phyloP scores from a whole-genome alignment of 768 basidiomycete genomes.

The Suillus brevipes region DNA sequence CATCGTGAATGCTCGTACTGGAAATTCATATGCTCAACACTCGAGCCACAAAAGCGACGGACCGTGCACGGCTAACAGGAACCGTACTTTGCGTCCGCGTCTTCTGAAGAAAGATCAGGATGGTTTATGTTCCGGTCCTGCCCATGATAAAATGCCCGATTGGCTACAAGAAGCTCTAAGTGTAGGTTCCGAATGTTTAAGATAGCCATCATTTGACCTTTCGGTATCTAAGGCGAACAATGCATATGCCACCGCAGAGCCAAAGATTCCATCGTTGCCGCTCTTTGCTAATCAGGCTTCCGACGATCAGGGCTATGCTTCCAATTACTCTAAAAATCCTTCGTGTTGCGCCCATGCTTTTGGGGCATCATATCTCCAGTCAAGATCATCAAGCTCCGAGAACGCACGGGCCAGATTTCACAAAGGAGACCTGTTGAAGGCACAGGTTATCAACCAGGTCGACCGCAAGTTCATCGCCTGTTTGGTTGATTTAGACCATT shows the following conservation, averaged over 20 bases:
- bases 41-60: conserved; percentile 10
- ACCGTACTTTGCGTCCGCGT: conserved; percentile 19
- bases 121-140: conserved; percentile 13
- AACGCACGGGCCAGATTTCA: conserved; percentile 41
- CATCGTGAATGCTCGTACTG: conserved; percentile 65
- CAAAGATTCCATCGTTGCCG: conserved; percentile 43
- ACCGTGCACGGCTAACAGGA: conserved; percentile 11
- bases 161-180: conserved; percentile 67
- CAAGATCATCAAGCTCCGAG: conserved; percentile 13
- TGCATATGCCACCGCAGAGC: conserved; percentile 51
- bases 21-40: conserved; percentile 55
- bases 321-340: conserved; percentile 7
- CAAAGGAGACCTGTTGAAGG: conserved; percentile 54
- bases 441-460: conserved; percentile 76
- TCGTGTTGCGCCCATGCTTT: conserved; percentile 18
- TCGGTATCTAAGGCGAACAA: conserved; percentile 48
- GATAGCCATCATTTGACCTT: conserved; percentile 10
- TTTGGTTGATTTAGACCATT: conserved; percentile 38
- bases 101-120: conserved; percentile 6
- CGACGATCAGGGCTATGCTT: conserved; percentile 12
- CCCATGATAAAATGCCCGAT: conserved; percentile 40
- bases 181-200: conserved; percentile 37
- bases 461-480: conserved; percentile 92
- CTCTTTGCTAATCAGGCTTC: conserved; percentile 14
- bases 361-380: conserved; percentile 14